A percentile compares a stretch with the other conserved stretches of the same genome.
Conservation (phyloP, 805 yeast genomes). For the Tetrapisispora taiwanensis region DNA sequence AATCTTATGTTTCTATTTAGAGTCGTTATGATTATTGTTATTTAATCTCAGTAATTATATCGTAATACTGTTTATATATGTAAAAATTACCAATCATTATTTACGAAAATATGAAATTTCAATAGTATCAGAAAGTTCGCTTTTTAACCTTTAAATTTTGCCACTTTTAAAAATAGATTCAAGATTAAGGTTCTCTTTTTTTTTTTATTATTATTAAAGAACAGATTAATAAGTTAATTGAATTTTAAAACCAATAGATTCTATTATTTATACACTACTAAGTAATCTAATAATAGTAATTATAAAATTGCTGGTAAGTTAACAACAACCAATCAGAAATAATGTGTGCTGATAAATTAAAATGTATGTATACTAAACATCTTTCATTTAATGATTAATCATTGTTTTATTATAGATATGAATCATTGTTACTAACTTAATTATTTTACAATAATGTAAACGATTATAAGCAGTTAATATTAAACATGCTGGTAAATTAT, state of each 20-base stretch:
- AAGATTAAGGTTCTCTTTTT: not conserved
- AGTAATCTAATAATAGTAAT: no score
- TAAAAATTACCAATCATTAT: no score
- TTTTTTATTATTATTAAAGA: no score
- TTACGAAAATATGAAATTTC: not conserved
- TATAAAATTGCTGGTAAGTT: no score
- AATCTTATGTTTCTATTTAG: no score
- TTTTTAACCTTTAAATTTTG: not conserved
- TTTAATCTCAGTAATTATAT: no score
- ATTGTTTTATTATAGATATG: not conserved
- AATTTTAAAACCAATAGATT: no score
- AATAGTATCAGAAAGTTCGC: no score
- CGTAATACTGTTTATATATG: no score
- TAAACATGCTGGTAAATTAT: conserved; percentile 60
- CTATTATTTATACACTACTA: no score
- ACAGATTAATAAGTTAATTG: no score
- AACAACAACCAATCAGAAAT: not conserved
- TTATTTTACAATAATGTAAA: not conserved
- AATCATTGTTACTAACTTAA: not conserved
- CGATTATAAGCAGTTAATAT: conserved; percentile 35
- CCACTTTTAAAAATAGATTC: not conserved
- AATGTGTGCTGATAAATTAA: conserved; percentile 1
- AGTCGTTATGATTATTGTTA: no score
- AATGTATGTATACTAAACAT: conserved; percentile 1
- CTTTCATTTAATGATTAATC: not conserved